Conservation (phyloP, 331 rosid genomes). For the Cydonia oblonga region DNA sequence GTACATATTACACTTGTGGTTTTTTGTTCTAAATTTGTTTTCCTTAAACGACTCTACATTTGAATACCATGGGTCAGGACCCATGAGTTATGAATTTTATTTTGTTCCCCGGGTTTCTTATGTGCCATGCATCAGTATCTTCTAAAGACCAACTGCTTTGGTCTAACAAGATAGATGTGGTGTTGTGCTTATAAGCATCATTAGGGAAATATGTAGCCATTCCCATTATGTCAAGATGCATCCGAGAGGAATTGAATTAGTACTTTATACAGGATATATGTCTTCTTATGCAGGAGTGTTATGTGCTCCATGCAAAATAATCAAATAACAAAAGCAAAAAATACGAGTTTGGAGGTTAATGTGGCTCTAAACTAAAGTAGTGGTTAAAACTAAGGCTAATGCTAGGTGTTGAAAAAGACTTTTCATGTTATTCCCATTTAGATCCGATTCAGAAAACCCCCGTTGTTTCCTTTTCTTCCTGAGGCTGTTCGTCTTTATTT, state of each 20-base stretch:
- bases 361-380: conserved; percentile 5
- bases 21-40: neutral
- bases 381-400: neutral
- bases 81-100: neutral
- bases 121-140: neutral
- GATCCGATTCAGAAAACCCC: neutral
- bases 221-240: conserved; percentile 2
- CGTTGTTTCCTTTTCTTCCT: neutral
- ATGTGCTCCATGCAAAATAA: neutral
- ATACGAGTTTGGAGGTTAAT: neutral
- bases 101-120: neutral
- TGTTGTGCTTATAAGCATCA: neutral
- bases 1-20: neutral
- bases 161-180: neutral
- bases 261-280: neutral
- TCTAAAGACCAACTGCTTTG: neutral
- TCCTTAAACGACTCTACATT: neutral
- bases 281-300: neutral
- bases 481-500: neutral
- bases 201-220: neutral
- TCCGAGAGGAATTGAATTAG: neutral
- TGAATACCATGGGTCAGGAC: neutral
- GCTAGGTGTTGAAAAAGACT: neutral
- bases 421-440: neutral
- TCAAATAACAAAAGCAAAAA: neutral